Percentiles rank a stretch among this genome's conserved stretches.
These are phyloP conservation scores for Epichloe elymi DNA, from an alignment of 2,329 filamentous ascomycete species.

Conservation along the genomic window DNA sequence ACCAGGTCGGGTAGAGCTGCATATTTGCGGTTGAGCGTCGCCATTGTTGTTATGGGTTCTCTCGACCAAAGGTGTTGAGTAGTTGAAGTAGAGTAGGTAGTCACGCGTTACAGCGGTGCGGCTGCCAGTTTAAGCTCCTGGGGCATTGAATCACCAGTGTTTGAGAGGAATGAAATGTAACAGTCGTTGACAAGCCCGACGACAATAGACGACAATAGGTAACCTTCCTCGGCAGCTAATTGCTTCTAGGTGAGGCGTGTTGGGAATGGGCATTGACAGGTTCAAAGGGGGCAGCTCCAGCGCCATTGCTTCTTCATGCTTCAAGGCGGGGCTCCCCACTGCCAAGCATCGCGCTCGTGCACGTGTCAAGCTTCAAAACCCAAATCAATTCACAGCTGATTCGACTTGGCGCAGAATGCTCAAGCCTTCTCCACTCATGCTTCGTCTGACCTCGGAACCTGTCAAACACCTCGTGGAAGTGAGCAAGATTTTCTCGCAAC, in stretches of 20 bases:
- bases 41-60: slow-evolving; percentile 2
- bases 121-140: neutral
- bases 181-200: neutral
- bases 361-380: neutral
- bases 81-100: neutral
- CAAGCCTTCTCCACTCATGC: neutral
- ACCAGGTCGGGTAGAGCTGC: slow-evolving; percentile 70
- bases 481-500: neutral
- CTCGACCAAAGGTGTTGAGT: neutral
- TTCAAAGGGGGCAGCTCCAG: neutral
- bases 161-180: neutral
- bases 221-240: neutral
- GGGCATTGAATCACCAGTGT: neutral
- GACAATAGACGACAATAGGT: neutral
- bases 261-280: neutral
- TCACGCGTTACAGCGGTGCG: neutral
- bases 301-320: neutral
- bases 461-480: neutral
- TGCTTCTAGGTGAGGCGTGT: neutral
- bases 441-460: neutral
- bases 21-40: slow-evolving; percentile 68
- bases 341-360: neutral
- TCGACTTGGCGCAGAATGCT: neutral
- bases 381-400: neutral
- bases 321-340: neutral